Evolutionary conservation across 1,284 basidiomycete genomes (phyloP).

Genomic region (Ganoderma lucidum): DNA sequence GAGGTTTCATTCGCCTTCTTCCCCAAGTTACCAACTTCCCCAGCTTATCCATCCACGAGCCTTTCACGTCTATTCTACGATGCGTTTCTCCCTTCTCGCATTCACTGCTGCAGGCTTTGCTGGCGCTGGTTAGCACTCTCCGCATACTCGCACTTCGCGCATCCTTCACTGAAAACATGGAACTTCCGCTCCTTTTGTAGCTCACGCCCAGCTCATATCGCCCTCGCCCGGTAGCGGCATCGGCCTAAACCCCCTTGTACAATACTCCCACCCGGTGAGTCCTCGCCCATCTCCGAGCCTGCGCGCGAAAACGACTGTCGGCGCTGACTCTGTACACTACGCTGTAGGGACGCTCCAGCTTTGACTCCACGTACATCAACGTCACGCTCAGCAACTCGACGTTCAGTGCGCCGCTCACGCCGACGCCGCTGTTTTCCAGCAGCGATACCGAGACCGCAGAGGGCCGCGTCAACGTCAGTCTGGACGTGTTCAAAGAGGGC

Average conservation of each 20-base stretch:
- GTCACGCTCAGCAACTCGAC: conserved; percentile 8
- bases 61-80: neutral
- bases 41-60: neutral
- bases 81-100: neutral
- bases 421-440: neutral
- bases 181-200: neutral
- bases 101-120: neutral
- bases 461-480: conserved; percentile 6
- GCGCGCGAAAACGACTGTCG: too few species aligned
- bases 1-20: neutral
- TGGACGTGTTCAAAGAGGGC: conserved; percentile 5
- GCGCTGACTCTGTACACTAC: neutral
- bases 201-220: neutral
- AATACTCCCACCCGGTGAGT: conserved; percentile 4
- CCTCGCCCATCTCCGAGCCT: neutral
- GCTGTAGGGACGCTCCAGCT: neutral
- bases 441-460: conserved; percentile 5
- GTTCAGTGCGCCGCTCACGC: conserved; percentile 12
- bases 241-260: conserved; percentile 8
- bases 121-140: neutral
- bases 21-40: neutral
- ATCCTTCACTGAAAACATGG: neutral
- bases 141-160: neutral
- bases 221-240: neutral
- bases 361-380: conserved; percentile 4